A percentile compares a stretch with the other conserved stretches of the same genome.
phyloP scores from a whole-genome alignment of 345 rosid species.

The Cardiospermum halicacabum region DNA sequence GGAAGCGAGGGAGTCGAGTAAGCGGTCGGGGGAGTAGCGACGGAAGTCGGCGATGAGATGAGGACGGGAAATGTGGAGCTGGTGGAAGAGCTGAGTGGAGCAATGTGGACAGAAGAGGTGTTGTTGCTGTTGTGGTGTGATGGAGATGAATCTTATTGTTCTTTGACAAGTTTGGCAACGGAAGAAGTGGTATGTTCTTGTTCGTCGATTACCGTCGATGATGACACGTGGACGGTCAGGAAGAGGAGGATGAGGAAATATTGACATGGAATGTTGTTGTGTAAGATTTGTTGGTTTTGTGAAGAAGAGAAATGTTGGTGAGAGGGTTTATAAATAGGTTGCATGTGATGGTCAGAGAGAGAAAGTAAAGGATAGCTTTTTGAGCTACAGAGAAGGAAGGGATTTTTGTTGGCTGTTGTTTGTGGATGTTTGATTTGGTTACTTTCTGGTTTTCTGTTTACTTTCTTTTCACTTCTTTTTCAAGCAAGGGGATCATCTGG shows the following conservation, averaged over 20 bases:
- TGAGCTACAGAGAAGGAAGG: conserved; percentile 10
- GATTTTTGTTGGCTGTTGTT: neutral
- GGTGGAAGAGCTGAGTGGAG: conserved; percentile 31
- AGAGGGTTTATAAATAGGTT: neutral
- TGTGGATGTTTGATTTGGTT: neutral
- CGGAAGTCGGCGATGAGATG: conserved; percentile 15
- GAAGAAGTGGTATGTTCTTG: conserved; percentile 59
- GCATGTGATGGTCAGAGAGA: neutral
- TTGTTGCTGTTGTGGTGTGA: conserved; percentile 18
- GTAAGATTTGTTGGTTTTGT: neutral
- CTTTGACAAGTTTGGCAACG: conserved; percentile 65
- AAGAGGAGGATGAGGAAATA: conserved; percentile 35
- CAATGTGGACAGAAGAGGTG: conserved; percentile 55
- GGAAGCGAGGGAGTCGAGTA: conserved; percentile 21
- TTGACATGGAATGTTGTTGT: neutral
- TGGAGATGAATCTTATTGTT: conserved; percentile 36
- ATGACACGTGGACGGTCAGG: conserved; percentile 41
- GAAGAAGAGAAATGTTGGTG: conserved; percentile 3
- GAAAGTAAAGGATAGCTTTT: conserved; percentile 14
- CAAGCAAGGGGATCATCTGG: too few relatives aligned
- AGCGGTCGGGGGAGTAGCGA: conserved; percentile 12
- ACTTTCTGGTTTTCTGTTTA: neutral
- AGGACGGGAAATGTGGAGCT: conserved; percentile 47
- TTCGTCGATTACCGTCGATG: conserved; percentile 55
- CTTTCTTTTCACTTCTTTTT: neutral